Evolutionary conservation across 306 rosid genomes (phyloP), one percentile per base, ranked within the genome.

Genomic region (Corylus heterophylla): DNA sequence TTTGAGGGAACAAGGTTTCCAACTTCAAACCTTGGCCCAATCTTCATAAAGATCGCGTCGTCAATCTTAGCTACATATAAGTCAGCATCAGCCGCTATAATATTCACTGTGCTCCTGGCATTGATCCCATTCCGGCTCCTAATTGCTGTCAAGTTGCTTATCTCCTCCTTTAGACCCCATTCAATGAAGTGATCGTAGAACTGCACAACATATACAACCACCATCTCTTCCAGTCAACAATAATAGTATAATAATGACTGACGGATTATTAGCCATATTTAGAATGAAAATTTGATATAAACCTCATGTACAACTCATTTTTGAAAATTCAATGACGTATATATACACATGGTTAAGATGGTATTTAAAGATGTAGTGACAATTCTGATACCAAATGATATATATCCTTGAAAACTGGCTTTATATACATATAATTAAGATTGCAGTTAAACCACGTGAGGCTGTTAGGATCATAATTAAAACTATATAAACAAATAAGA

Each of bases 161-260:
- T 87, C 73, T 76, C 74, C 58, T 82, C 90, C 92, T 93, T 89
- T 54, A 86, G 75, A 2, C 93, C 92, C 98, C 92, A 89, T 4
- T 88, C 91, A 63, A 91, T 47, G 27, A 91, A 85, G 64, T 93
- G 98, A 7, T 93, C 98, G 18, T 93, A 91, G 86, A 91, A 93
- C 97, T 93, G 76, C 89, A 81, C n/a, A 45, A 13, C 59, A 80
- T 49, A 45, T 49, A 49, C 12, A 49, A 70, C 73, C 6, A 85
- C 50, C 50, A 66, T 49, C 13, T 12, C 50, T 55, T 29, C 71
- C 27, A 56, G 63, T 51, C 59, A 73, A 59, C 9, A 52, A 74
- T 10, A 29, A 56, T 51, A 73, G n/a, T 63, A 16, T 72, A 42
- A 45, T 35, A 39, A 22, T 22, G 25, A 22, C 25, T 3, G 20